Base-by-base conservation (phyloP, 495 filamentous ascomycete species). In the Chaetomium cochliodes region DNA sequence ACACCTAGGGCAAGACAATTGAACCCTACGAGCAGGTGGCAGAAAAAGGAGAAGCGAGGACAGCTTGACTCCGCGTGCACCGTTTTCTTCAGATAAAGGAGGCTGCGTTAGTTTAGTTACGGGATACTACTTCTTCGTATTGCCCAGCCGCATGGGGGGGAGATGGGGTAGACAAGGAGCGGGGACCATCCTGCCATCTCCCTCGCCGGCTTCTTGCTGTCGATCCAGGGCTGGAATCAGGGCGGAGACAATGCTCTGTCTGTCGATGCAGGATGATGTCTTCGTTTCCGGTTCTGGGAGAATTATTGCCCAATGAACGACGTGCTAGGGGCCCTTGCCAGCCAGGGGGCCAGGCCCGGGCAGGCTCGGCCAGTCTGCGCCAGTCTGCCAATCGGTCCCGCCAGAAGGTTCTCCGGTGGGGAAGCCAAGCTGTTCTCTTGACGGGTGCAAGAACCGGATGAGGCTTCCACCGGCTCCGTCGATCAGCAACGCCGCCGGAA, bases 241-340 rank as follows among this genome's bases (percentile, higher is more conserved):
- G 59, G 64, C 60, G 65, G 64, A 69, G 67, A 65, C 65, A 60
- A 20, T 23, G 58, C 25, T 62, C 22, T 60, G 30, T 61, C 51
- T 37, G 37, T 63, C 25, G 65, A 63, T 64, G 64, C 63, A 63
- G 55, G 25, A 74, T 74, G 72, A 74, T 72, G 72, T 64, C 67
- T 73, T 74, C 65, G 68, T 63, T 54, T 67, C 22, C 61, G 68
- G 68, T 69, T 69, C 65, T 60, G 47, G 50, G 46, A 61, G 41
- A 16, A 5, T 1, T 41, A 39, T 57, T 28, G 67, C 8, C 70
- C 69, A 73, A 68, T 69, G 28, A 50, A 13, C n/a, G 22, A n/a
- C 13, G 33, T 37, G 33, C 11, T 37, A 8, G 8, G 28, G 8
- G 8, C 26, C 23, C 15, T 30, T 20, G 37, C 28, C 37, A 22